Evolutionary conservation across 441 rosid species (phyloP).

Genomic region (Jatropha multifida): DNA sequence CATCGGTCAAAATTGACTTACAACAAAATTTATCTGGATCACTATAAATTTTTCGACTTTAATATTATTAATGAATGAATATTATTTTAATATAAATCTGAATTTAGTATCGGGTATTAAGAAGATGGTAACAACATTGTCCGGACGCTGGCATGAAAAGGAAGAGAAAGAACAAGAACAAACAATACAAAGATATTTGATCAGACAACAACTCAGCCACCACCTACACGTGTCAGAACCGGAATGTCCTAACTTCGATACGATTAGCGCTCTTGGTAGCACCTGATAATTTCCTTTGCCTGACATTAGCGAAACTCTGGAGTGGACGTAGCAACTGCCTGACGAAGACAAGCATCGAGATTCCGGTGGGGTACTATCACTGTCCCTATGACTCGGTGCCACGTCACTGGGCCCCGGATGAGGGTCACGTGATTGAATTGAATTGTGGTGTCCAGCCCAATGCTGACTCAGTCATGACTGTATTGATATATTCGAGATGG

Average conservation of each 20-base stretch:
- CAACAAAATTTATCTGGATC: neutral
- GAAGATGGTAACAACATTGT: too few relatives aligned
- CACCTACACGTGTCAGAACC: neutral
- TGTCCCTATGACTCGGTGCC: constrained; percentile 14
- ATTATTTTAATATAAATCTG: too few relatives aligned
- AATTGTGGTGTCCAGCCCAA: constrained; percentile 17
- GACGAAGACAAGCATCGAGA: neutral
- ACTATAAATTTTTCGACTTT: neutral
- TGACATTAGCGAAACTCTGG: neutral
- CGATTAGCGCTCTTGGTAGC: neutral
- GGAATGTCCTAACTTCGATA: neutral
- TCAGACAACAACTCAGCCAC: too few relatives aligned
- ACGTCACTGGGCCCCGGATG: constrained; percentile 16
- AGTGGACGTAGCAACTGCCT: neutral
- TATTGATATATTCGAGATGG: neutral
- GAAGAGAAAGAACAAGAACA: too few relatives aligned
- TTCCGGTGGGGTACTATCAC: neutral
- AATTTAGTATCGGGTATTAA: too few relatives aligned
- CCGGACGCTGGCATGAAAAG: too few relatives aligned
- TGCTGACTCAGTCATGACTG: constrained; percentile 21
- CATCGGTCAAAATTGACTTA: neutral
- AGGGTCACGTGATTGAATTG: neutral
- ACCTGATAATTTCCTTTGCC: neutral
- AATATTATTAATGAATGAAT: too few relatives aligned
- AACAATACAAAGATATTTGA: too few relatives aligned